Evolutionary conservation across 2,329 filamentous ascomycete species (phyloP), one percentile per base, ranked within the genome.

Genomic region (Cytospora chrysosperma): DNA sequence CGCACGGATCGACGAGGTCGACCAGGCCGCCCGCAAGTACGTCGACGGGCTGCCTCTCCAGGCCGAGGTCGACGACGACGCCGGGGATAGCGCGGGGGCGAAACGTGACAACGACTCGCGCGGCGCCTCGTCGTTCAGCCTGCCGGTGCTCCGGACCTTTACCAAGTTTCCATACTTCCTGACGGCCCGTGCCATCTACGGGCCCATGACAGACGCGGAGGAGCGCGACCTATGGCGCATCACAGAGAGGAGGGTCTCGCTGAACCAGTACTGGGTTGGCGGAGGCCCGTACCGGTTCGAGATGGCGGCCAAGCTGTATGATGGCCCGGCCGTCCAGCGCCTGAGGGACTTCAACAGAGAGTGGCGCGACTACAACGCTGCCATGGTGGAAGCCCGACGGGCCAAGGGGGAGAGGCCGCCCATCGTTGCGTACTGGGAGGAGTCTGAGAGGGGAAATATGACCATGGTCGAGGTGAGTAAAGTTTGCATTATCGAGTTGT

Each of bases 151-250:
- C 1, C 4, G 15, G 12, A 3, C 24, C 24, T 52, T 52, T 4
- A 26, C 24, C 26, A 59, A 59, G 21, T 59, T 21, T 19, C 56
- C 56, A 3, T 59, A 19, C 17, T 59, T 59, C 30, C 56, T 59
- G 9, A 26, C 56, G 7, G 56, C 56, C 9, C 34, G 37, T 5
- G 27, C n/a, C 27, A 59, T 59, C 13, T 59, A 59, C 43, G 56
- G 56, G 26, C 40, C 21, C 17, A 59, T 59, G 56, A 59, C 56
- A 3, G 15, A 24, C 12, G 40, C 4, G 10, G 56, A 59, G 30
- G 56, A 59, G 17, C 17, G 28, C 13, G 28, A 30, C 10, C 13
- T 59, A 19, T 59, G 56, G 56, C 19, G 21, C 4, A 12, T 59
- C 17, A 19, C 56, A 17, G 43, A 59, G 56, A 51, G 51, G 30